Percentiles rank a stretch among this genome's conserved stretches.
phyloP scores from a whole-genome alignment of 2,329 filamentous ascomycete genomes.

The Alternaria infectoria region DNA sequence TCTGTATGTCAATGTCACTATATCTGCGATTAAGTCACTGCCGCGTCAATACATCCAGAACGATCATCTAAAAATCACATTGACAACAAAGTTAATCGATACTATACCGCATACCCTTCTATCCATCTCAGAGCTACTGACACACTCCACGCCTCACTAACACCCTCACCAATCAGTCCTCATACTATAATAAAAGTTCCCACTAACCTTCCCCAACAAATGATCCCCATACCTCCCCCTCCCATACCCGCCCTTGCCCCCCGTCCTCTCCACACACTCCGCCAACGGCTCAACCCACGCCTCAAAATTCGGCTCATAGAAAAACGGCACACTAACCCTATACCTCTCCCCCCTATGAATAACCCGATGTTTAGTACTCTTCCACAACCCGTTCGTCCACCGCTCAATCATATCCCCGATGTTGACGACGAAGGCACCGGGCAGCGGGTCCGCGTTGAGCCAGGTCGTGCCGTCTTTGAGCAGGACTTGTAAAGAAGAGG shows the following conservation, averaged over 20 bases:
- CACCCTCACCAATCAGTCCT: conserved; percentile 31
- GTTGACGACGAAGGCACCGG: conserved; percentile 56
- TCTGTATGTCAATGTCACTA: no score
- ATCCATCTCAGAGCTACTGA: no score
- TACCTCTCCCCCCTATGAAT: conserved; percentile 50
- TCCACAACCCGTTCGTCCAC: conserved; percentile 54
- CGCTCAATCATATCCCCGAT: conserved; percentile 58
- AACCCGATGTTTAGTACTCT: conserved; percentile 54
- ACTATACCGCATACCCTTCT: no score
- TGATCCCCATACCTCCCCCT: conserved; percentile 52
- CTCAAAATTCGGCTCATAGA: conserved; percentile 56
- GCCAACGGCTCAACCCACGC: conserved; percentile 47
- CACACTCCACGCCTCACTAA: no score
- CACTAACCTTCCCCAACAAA: conserved; percentile 50
- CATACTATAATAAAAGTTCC: conserved; percentile 50
- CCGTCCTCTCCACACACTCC: conserved; percentile 46
- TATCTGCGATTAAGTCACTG: no score
- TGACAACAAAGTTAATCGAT: no score
- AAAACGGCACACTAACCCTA: conserved; percentile 56
- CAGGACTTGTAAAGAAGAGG: conserved; percentile 52
- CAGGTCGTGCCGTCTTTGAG: conserved; percentile 51
- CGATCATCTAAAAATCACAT: no score
- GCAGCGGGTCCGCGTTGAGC: conserved; percentile 54
- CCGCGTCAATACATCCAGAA: no score
- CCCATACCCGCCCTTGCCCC: conserved; percentile 28